Evolutionary conservation across 2,329 filamentous ascomycete species (phyloP).

Genomic region (Dissoconium aciculare): DNA sequence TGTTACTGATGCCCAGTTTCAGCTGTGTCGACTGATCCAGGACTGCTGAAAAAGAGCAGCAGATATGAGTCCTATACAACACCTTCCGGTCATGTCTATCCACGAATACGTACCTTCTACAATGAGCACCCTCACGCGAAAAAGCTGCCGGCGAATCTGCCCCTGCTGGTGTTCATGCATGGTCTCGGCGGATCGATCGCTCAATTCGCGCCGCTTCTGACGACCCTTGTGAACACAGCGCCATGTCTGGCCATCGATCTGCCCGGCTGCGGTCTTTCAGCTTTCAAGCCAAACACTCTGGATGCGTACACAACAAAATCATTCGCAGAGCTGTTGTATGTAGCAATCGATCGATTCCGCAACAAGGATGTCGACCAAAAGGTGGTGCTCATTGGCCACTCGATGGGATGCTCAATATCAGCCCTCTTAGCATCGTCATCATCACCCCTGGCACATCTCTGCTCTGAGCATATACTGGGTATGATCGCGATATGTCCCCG

Average conservation of each 20-base stretch:
- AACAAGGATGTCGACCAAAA: conserved; percentile 49
- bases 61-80: conserved; percentile 59
- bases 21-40: conserved; percentile 46
- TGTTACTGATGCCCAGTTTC: too few relatives aligned
- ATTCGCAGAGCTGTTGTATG: conserved; percentile 58
- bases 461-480: conserved; percentile 51
- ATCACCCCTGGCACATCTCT: conserved; percentile 36
- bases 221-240: conserved; percentile 66
- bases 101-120: conserved; percentile 67
- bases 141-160: conserved; percentile 61
- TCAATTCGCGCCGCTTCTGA: conserved; percentile 71
- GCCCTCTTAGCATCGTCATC: conserved; percentile 52
- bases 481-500: conserved; percentile 71
- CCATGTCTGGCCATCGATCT: conserved; percentile 80
- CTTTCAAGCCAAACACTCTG: conserved; percentile 55
- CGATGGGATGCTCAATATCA: conserved; percentile 71
- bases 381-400: conserved; percentile 73
- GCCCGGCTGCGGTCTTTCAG: conserved; percentile 74
- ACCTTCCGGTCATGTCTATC: conserved; percentile 50
- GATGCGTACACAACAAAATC: conserved; percentile 66
- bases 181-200: conserved; percentile 83
- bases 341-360: conserved; percentile 58
- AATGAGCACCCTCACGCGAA: conserved; percentile 67
- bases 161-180: conserved; percentile 80
- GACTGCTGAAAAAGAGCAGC: conserved; percentile 66